These are phyloP conservation scores for Syzygium malaccense DNA, from an alignment of 441 rosid species.

Conservation along the genomic window DNA sequence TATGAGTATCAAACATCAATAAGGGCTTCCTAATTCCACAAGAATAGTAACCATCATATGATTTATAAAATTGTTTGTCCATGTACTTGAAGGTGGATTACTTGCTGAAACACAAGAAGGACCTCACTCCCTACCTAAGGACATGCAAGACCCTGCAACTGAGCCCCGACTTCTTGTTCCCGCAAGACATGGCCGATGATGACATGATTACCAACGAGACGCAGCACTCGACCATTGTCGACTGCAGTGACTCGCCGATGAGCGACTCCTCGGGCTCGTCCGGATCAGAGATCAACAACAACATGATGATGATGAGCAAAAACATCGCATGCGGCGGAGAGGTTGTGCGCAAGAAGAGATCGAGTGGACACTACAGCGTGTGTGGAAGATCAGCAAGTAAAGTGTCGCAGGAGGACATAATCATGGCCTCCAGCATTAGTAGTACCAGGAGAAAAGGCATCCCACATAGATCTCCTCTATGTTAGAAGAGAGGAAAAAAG, in stretches of 20 bases:
- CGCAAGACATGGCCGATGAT: slow-evolving; percentile 69
- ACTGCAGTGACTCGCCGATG: slow-evolving; percentile 65
- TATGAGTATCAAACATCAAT: neutral
- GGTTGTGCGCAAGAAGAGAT: slow-evolving; percentile 77
- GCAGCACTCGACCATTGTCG: slow-evolving; percentile 56
- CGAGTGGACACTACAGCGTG: slow-evolving; percentile 38
- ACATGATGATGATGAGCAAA: slow-evolving; percentile 1
- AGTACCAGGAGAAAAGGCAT: slow-evolving; percentile 67
- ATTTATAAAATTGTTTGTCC: neutral
- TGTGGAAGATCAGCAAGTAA: slow-evolving; percentile 55
- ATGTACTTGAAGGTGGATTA: slow-evolving; percentile 61
- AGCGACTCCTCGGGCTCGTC: slow-evolving; percentile 65
- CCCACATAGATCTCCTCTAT: slow-evolving; percentile 91
- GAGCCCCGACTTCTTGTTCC: slow-evolving; percentile 81
- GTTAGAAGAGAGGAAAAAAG: slow-evolving; percentile 24
- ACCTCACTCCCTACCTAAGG: slow-evolving; percentile 57
- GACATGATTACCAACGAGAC: slow-evolving; percentile 40
- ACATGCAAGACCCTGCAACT: slow-evolving; percentile 64
- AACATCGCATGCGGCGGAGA: slow-evolving; percentile 29
- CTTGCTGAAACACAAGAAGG: slow-evolving; percentile 65
- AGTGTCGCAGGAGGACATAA: slow-evolving; percentile 46
- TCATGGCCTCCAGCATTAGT: slow-evolving; percentile 51
- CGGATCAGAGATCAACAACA: slow-evolving; percentile 28
- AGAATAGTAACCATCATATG: neutral
- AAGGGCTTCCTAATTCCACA: neutral